These are phyloP conservation scores for Knufia fluminis DNA, from an alignment of 2,329 filamentous ascomycete genomes.

Conservation along the genomic window DNA sequence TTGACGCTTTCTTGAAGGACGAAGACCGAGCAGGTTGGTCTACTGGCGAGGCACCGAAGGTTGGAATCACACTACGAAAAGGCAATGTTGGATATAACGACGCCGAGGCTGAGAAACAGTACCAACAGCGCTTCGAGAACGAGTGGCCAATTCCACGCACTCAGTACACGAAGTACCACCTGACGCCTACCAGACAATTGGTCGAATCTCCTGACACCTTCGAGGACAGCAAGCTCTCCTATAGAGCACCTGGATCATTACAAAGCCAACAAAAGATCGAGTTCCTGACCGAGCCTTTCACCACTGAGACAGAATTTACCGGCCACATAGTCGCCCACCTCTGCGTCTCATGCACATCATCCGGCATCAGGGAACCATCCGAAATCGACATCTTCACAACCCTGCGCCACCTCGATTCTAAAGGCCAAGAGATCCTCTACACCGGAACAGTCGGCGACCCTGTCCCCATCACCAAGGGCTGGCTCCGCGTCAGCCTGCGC, in stretches of 20 bases:
- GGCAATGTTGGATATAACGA: constrained; percentile 60
- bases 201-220: constrained; percentile 25
- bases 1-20: constrained; percentile 62
- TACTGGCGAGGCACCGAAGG: constrained; percentile 38
- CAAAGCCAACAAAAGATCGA: constrained; percentile 46
- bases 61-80: constrained; percentile 53
- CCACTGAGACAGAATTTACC: constrained; percentile 58
- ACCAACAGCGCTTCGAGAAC: constrained; percentile 45
- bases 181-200: constrained; percentile 42
- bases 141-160: constrained; percentile 62
- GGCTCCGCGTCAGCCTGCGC: constrained; percentile 45
- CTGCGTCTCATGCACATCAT: no score
- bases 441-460: constrained; percentile 49
- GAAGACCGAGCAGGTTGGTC: constrained; percentile 45
- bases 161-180: constrained; percentile 52
- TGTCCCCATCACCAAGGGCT: constrained; percentile 46
- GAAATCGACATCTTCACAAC: constrained; percentile 49
- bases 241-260: constrained; percentile 50
- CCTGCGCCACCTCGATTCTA: constrained; percentile 41
- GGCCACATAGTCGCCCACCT: constrained; percentile 58
- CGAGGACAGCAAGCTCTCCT: constrained; percentile 40
- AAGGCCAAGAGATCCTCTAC: constrained; percentile 45
- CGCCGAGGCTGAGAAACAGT: constrained; percentile 49
- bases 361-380: constrained; percentile 35
- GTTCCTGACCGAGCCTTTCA: constrained; percentile 51